phyloP scores from a whole-genome alignment of 305 asterid species.

The Vinca major region DNA sequence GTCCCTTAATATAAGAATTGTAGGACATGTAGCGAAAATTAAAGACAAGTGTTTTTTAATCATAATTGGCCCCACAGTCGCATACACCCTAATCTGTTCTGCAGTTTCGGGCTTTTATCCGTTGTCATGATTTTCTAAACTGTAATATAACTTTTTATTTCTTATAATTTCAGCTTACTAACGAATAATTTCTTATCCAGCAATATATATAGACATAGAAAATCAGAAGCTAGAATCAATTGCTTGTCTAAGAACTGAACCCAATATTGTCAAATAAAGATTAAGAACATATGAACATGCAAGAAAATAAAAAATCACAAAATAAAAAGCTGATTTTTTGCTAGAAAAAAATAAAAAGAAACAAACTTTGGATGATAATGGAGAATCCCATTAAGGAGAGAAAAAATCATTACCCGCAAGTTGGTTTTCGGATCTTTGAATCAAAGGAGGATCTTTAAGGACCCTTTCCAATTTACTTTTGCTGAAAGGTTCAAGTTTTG shows the following conservation, averaged over 20 bases:
- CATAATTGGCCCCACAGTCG: too few relatives aligned
- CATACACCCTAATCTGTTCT: too few relatives aligned
- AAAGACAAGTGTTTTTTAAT: too few relatives aligned
- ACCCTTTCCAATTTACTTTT: slow-evolving; percentile 61
- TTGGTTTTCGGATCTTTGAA: slow-evolving; percentile 59
- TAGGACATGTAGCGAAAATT: too few relatives aligned
- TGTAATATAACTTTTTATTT: too few relatives aligned
- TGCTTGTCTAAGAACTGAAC: background rate
- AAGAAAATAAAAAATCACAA: background rate
- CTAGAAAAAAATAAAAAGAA: background rate
- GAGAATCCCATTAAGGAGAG: background rate
- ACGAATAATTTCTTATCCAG: too few relatives aligned
- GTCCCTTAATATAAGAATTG: too few relatives aligned
- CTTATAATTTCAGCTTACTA: too few relatives aligned
- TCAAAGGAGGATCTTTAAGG: slow-evolving; percentile 70
- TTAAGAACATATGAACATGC: background rate
- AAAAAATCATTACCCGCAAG: slow-evolving; percentile 53
- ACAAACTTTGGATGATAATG: background rate
- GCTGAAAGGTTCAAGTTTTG: slow-evolving; percentile 85
- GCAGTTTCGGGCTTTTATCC: too few relatives aligned
- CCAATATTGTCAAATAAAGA: background rate
- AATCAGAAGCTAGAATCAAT: background rate
- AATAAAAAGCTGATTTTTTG: background rate
- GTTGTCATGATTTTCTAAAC: too few relatives aligned
- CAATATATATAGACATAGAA: background rate